Percentiles rank a stretch among this genome's conserved stretches.
phyloP scores from a whole-genome alignment of 345 rosid genomes.

The Eucalyptus pumila region DNA sequence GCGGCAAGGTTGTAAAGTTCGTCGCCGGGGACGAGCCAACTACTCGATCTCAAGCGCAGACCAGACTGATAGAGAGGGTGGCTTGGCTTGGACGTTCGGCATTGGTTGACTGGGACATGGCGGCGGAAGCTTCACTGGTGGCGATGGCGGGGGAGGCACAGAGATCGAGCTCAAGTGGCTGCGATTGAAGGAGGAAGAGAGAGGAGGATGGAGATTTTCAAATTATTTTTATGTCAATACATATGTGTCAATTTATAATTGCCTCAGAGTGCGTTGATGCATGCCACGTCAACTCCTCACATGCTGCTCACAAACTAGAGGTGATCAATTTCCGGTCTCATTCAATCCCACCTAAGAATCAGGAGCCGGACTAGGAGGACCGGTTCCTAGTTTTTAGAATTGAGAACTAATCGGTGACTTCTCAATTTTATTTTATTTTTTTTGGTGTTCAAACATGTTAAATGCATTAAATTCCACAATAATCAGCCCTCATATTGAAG shows the following conservation, averaged over 20 bases:
- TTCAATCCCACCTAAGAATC: not conserved
- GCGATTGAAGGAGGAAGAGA: not conserved
- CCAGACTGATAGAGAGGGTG: not conserved
- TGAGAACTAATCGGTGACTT: not conserved
- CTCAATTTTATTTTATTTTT: not conserved
- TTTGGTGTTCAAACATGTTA: not conserved
- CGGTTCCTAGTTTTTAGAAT: not conserved
- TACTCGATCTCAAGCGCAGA: not conserved
- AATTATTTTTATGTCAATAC: not conserved
- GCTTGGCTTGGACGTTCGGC: not conserved
- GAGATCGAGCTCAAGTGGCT: not conserved
- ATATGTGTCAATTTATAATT: not conserved
- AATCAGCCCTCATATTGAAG: not conserved
- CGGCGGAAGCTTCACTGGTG: not conserved
- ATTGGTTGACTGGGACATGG: not conserved
- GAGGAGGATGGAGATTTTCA: not conserved
- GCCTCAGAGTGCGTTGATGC: not conserved
- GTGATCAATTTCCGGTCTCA: accelerated
- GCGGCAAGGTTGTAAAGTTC: not conserved
- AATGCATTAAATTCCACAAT: not conserved
- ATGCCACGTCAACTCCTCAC: not conserved
- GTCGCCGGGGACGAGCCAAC: not conserved
- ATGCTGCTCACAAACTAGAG: not conserved
- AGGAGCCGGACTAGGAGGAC: accelerated
- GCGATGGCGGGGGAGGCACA: not conserved